These are phyloP conservation scores for Backusella mclennaniae DNA, from an alignment of 192 early-diverging fungal genomes.

Conservation along the genomic window DNA sequence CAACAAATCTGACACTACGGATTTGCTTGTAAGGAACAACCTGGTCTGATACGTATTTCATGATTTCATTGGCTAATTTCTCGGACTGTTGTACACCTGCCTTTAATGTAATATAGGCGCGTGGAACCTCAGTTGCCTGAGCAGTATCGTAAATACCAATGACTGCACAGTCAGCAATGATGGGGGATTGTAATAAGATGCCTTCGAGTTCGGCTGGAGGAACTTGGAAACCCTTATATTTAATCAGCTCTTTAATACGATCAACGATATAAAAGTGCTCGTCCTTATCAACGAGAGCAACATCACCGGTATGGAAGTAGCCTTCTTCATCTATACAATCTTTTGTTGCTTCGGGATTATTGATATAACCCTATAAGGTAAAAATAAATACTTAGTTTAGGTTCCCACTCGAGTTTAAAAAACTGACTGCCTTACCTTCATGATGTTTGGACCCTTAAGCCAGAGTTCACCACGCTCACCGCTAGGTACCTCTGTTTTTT, in stretches of 20 bases:
- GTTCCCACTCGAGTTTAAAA: background rate
- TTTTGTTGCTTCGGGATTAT: slow-evolving; percentile 71
- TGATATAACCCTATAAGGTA: slow-evolving; percentile 62
- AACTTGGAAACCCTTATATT: slow-evolving; percentile 83
- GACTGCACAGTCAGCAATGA: slow-evolving; percentile 68
- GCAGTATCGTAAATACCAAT: slow-evolving; percentile 61
- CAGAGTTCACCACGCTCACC: slow-evolving; percentile 79
- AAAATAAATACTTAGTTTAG: background rate
- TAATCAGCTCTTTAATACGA: slow-evolving; percentile 83
- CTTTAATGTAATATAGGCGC: slow-evolving; percentile 71
- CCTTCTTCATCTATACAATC: slow-evolving; percentile 73
- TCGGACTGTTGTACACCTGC: slow-evolving; percentile 24
- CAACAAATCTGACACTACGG: slow-evolving; percentile 75
- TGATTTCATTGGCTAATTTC: slow-evolving; percentile 40
- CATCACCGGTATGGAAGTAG: slow-evolving; percentile 84
- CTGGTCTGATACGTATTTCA: slow-evolving; percentile 52
- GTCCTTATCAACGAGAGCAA: slow-evolving; percentile 65
- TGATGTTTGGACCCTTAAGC: slow-evolving; percentile 72
- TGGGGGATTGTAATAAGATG: slow-evolving; percentile 48
- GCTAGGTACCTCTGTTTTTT: slow-evolving; percentile 41
- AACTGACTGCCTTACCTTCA: slow-evolving; percentile 45
- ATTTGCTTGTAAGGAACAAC: slow-evolving; percentile 79
- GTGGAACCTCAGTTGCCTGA: slow-evolving; percentile 74
- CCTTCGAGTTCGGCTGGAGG: slow-evolving; percentile 88
- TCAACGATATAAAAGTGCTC: slow-evolving; percentile 61